Base-by-base conservation (phyloP, 371 early-diverging fungal species). In the Choanephora cucurbitarum region DNA sequence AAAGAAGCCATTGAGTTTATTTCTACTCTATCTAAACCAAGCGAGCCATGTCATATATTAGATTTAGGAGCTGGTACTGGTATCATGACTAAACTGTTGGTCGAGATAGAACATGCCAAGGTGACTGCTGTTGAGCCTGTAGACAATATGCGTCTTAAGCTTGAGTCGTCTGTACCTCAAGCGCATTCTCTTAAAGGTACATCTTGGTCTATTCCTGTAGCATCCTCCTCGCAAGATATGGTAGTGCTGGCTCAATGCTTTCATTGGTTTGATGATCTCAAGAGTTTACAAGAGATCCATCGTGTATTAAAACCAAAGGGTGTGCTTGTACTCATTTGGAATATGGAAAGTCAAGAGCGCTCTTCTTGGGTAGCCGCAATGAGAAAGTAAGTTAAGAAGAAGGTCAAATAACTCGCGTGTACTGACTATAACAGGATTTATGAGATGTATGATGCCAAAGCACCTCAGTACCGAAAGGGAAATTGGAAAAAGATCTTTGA, bases 181-280 rank as follows among this genome's bases (percentile, higher is more conserved):
- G 64, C 72, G 4, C 40, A 33, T 13, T 64, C 66, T 14, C 13
- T 71, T 1, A 46, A 78, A 31, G 83, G 81, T 1, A 81, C 77
- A 4, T 55, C 80, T 8, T 73, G 68, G 69, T 51, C 62, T 6
- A 78, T 80, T 28, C 80, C 82, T 6, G 45, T 80, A 0, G 50
- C 69, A 1, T 43, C 49, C 19, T 60, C 54, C 8, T 75, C 80
- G 4, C 72, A 79, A 22, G 76, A 80, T 28, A 66, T 58, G 3
- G 70, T 83, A 2, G 55, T 75, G 14, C 57, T 80, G 15, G 83
- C 82, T 13, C 83, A 83, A 49, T 79, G 81, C 7, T 83, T 82
- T 39, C 84, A 83, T 48, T 83, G 84, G 84, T 83, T 81, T 63
- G 79, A 73, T 42, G 70, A 75, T 46, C 44, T 73, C 7, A 50